Evolutionary conservation across 305 asterid species (phyloP).

Genomic region (Ruellia speciosa): DNA sequence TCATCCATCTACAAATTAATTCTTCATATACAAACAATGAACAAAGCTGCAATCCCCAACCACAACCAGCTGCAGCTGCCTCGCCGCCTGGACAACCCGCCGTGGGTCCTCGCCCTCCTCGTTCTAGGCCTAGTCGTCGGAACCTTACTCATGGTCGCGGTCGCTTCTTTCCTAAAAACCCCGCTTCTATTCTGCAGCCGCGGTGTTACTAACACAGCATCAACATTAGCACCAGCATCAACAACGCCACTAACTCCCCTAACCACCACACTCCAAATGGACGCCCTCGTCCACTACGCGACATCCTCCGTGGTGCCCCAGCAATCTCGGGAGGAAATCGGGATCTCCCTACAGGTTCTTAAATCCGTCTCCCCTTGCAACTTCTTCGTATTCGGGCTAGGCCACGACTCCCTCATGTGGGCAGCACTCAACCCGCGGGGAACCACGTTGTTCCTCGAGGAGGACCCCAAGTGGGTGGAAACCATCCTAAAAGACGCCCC

Average conservation of each 20-base stretch:
- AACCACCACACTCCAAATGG: slow-evolving; percentile 26
- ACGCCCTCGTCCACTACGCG: slow-evolving; percentile 67
- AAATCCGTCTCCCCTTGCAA: slow-evolving; percentile 30
- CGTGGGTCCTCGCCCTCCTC: not conserved
- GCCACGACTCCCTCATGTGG: slow-evolving; percentile 80
- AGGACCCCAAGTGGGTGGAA: slow-evolving; percentile 63
- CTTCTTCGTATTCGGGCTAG: slow-evolving; percentile 73
- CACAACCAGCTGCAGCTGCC: no score
- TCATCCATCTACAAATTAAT: no score
- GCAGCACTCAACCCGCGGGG: slow-evolving; percentile 59
- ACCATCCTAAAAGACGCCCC: slow-evolving; percentile 51
- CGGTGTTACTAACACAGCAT: slow-evolving; percentile 12
- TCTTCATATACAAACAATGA: no score
- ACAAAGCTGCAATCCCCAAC: no score
- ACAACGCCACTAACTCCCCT: no score
- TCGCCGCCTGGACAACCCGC: no score
- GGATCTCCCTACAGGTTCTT: slow-evolving; percentile 39
- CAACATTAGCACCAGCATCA: no score
- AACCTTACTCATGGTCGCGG: not conserved
- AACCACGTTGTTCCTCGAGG: slow-evolving; percentile 62
- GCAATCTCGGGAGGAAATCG: slow-evolving; percentile 45
- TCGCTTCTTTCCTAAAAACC: not conserved
- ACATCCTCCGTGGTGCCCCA: slow-evolving; percentile 59
- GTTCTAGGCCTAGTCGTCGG: not conserved
- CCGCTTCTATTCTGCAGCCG: slow-evolving; percentile 25